Base-by-base conservation (phyloP, 78 protist genomes). In the Dictyostelium brefeldianum region DNA sequence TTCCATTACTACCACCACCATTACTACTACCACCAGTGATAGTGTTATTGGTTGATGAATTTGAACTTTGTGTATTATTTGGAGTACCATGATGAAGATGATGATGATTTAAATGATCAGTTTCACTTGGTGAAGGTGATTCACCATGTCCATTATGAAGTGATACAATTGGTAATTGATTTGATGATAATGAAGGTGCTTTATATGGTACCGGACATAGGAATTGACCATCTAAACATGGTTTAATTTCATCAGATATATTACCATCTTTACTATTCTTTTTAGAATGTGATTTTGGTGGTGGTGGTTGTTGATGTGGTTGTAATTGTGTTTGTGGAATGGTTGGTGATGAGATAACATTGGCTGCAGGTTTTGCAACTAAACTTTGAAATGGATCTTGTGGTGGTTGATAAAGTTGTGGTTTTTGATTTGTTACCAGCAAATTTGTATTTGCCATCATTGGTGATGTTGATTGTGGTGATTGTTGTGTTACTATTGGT, bases 151-250 rank as follows among this genome's bases (percentile, higher is more conserved):
- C 43, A 25, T 25, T 25, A 62, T 62, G 75, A 29, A 17, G 31
- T 36, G 43, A 36, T 36, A 36, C 43, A 12, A 75, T 50, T 5
- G 83, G 83, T 31, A 78, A 18, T 31, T 78, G 83, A 17, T 65
- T 64, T 47, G 74, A 82, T 50, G 79, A 77, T 7, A 87, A 53
- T 41, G 93, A 87, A 9, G 93, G 93, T 18, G 93, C 93, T 77
- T 64, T 87, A 51, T 87, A 87, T 4, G 93, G 93, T 5, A 87
- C 79, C 9, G 81, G 77, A 77, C 77, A 64, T 59, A 81, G 10
- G 50, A 65, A 81, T 41, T 81, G 89, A 31, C 43, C 89, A 65
- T 59, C 89, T 27, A 59, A 81, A 25, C 15, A 78, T 78, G 67
- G 67, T 4, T 69, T 73, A 43, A 29, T 51, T 18, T 71, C 20